Percentiles rank a stretch among this genome's conserved stretches.
These are phyloP conservation scores for Termitomyces sp. DNA, from an alignment of 768 basidiomycete species.

Conservation along the genomic window DNA sequence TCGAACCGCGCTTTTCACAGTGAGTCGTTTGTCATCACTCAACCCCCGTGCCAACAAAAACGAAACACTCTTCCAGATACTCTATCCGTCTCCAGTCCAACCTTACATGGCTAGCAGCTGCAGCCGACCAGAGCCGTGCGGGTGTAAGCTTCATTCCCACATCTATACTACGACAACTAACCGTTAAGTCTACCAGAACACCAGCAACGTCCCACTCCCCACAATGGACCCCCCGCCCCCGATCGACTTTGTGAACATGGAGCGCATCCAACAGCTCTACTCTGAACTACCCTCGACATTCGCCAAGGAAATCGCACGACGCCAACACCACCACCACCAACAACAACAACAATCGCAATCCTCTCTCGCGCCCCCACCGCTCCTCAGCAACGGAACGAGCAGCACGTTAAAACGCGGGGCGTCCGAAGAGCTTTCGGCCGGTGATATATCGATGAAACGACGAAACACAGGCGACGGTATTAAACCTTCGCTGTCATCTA, in stretches of 20 bases:
- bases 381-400: background rate
- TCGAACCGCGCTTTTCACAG: conserved; percentile 55
- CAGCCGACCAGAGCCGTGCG: conserved; percentile 53
- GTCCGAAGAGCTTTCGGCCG: conserved; percentile 37
- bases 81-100: conserved; percentile 62
- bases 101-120: conserved; percentile 65
- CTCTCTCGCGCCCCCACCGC: conserved; percentile 1
- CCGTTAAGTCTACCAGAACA: conserved; percentile 19
- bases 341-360: too few relatives aligned
- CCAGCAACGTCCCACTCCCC: conserved; percentile 40
- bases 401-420: conserved; percentile 57
- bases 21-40: conserved; percentile 26
- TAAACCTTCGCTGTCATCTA: conserved; percentile 7
- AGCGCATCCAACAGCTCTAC: conserved; percentile 67
- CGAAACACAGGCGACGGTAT: conserved; percentile 68
- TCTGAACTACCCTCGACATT: conserved; percentile 57
- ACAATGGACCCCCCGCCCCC: conserved; percentile 51
- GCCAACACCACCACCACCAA: too few relatives aligned
- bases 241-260: conserved; percentile 42
- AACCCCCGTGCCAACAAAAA: conserved; percentile 1
- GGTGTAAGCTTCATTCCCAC: conserved; percentile 32
- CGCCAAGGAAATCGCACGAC: conserved; percentile 54
- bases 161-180: background rate
- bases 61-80: conserved; percentile 55
- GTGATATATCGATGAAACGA: conserved; percentile 51